Conservation (phyloP, 1,284 basidiomycete species). For the Sparassis latifolia region DNA sequence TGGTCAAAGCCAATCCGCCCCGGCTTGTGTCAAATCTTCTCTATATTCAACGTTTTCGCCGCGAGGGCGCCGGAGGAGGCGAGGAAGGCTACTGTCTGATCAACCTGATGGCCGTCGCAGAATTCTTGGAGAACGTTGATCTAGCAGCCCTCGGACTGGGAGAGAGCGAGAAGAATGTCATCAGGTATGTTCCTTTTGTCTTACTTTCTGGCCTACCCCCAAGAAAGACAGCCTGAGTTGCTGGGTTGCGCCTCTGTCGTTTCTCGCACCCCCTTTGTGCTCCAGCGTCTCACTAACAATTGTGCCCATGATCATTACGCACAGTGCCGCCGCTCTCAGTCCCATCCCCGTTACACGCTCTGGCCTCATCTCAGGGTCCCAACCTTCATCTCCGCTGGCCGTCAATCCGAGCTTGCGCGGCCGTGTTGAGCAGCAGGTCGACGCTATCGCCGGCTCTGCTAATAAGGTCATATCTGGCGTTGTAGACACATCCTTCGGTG, state of each 20-base stretch:
- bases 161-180: constrained; percentile 53
- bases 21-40: constrained; percentile 81
- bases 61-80: constrained; percentile 60
- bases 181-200: constrained; percentile 34
- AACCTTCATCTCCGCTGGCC: constrained; percentile 26
- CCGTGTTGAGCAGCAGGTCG: constrained; percentile 76
- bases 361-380: constrained; percentile 15
- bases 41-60: constrained; percentile 82
- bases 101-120: constrained; percentile 89
- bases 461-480: constrained; percentile 84
- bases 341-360: constrained; percentile 58
- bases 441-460: constrained; percentile 76
- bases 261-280: neutral
- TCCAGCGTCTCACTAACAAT: too few relatives aligned
- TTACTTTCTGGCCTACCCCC: neutral
- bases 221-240: too few relatives aligned
- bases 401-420: constrained; percentile 53
- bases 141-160: constrained; percentile 75
- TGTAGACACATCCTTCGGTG: constrained; percentile 79
- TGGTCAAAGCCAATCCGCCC: constrained; percentile 85
- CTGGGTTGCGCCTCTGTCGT: neutral
- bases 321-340: constrained; percentile 66
- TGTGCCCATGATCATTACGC: neutral
- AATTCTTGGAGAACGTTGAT: constrained; percentile 91
- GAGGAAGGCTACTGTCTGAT: constrained; percentile 90